Conservation (phyloP, 2,329 filamentous ascomycete genomes). For the Trichoderma asperellum region DNA sequence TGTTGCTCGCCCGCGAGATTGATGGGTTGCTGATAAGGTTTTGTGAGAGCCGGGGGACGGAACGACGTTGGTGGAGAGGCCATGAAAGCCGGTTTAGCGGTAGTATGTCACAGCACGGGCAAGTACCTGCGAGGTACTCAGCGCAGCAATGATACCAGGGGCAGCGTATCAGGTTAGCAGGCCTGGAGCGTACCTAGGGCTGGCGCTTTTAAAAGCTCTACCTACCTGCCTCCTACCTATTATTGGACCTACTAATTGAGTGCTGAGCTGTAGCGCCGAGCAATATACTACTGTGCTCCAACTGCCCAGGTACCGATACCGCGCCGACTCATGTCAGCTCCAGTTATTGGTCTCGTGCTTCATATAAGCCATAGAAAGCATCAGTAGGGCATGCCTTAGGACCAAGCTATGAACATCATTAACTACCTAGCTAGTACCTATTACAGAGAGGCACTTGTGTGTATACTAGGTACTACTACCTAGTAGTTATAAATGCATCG, state of each 20-base stretch:
- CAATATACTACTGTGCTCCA: background rate
- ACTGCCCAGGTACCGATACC: background rate
- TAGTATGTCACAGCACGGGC: background rate
- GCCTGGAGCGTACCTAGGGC: no score
- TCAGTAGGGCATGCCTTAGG: background rate
- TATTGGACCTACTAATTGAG: background rate
- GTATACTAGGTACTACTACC: background rate
- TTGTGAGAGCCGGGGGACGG: constrained; percentile 16
- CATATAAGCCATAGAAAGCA: background rate
- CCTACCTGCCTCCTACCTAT: no score
- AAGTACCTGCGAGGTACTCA: constrained; percentile 1
- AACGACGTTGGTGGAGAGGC: constrained; percentile 18
- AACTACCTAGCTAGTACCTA: background rate
- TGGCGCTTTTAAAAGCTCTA: no score
- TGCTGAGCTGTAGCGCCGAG: background rate
- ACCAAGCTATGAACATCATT: background rate
- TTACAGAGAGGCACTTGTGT: background rate
- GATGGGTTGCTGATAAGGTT: constrained; percentile 20
- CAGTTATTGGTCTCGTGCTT: constrained; percentile 15
- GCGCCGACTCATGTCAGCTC: constrained; percentile 12
- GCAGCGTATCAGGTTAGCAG: background rate
- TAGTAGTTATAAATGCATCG: background rate
- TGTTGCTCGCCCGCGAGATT: constrained; percentile 4
- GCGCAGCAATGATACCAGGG: background rate
- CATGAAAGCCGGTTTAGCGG: constrained; percentile 6